Base-by-base conservation (phyloP, 2,329 filamentous ascomycete species). In the Penicillium sumatraense region DNA sequence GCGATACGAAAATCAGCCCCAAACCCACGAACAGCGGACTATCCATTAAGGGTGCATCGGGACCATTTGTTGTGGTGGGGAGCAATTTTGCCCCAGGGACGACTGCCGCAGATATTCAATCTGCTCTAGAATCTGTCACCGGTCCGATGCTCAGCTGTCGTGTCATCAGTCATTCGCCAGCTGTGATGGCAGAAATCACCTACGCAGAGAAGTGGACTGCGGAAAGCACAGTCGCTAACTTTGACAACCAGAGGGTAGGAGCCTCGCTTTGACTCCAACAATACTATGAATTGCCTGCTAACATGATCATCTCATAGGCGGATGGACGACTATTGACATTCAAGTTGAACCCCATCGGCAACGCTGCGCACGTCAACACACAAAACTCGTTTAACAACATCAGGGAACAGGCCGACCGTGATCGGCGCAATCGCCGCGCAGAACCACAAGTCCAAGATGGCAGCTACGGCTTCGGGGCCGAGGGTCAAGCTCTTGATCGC, bases 21-120 rank as follows among this genome's bases (percentile, higher is more conserved):
- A 56, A 68, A 54, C 63, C 67, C 20, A 23, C 70, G 35, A 65
- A 65, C 16, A 53, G 68, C 44, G 63, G 80, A 33, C 77, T 87
- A 56, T 83, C 73, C 66, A 86, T 88, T 56, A 79, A 80, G 66
- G 85, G 85, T 46, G 70, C 73, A 18, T 73, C 73, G 10, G 82
- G 81, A 1, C 83, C 83, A 2, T 85, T 81, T 65, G 77, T 82
- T 5, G 82, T 88, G 6, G 71, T 85, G 48, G 86, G 83, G 6
- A 81, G 80, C 67, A 88, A 88, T 71, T 88, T 88, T 67, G 85
- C 85, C 13, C 81, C 82, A n/a, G 86, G 85, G 14, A 88, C 86
- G 0, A 87, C 85, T 2, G 85, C 84, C 14, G 83, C 83, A 23
- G 86, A 88, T 62, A 87, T 88, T 42, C 82, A 87, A 65, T 80